Conservation (phyloP, 2,329 filamentous ascomycete species). For the Capronia americana region DNA sequence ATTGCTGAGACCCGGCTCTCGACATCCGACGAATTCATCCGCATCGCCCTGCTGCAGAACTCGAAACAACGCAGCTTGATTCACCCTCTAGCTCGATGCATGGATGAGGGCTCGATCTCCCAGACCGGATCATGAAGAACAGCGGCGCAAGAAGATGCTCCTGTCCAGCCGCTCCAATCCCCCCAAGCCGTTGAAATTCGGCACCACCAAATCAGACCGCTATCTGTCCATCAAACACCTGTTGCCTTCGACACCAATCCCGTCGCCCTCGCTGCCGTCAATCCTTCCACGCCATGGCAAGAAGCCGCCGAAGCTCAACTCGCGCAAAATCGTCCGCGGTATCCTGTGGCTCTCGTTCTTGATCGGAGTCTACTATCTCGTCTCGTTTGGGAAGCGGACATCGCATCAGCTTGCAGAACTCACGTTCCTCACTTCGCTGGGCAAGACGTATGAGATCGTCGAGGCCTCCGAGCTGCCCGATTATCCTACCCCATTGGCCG, state of each 20-base stretch:
- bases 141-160: conserved; percentile 42
- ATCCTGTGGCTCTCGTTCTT: conserved; percentile 62
- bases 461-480: conserved; percentile 68
- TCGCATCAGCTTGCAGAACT: conserved; percentile 34
- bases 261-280: conserved; percentile 73
- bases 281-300: conserved; percentile 70
- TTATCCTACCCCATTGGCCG: conserved; percentile 73
- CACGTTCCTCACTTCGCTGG: conserved; percentile 48
- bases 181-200: conserved; percentile 38
- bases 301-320: conserved; percentile 62
- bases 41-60: neutral
- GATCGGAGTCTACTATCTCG: conserved; percentile 55
- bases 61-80: neutral
- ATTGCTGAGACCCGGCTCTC: neutral
- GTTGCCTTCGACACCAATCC: conserved; percentile 67
- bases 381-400: conserved; percentile 47
- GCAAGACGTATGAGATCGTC: conserved; percentile 69
- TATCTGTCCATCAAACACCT: conserved; percentile 37
- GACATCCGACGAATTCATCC: neutral
- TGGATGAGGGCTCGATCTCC: conserved; percentile 32
- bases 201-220: conserved; percentile 10
- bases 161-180: conserved; percentile 44
- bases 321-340: conserved; percentile 63
- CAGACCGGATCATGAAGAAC: conserved; percentile 25
- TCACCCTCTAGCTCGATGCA: neutral